Evolutionary conservation across 768 basidiomycete genomes (phyloP), one percentile per base, ranked within the genome.

Genomic region (Suillus cothurnatus): DNA sequence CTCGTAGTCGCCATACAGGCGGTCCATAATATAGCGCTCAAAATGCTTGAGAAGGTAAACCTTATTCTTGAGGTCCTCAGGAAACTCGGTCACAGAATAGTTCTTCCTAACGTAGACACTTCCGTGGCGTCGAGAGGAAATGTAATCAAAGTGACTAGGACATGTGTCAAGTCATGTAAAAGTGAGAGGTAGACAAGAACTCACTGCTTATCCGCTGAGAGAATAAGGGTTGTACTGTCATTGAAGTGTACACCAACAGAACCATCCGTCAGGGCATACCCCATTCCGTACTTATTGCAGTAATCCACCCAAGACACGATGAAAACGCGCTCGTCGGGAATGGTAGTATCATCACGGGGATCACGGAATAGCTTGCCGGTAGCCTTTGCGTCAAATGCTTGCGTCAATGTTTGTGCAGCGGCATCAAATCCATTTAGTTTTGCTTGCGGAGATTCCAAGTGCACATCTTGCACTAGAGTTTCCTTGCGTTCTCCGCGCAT

Each of bases 261-360:
- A 4, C 97, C 95, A 72, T 99, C 95, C 23, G 95, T 97, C 72
- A 99, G 81, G 4, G 95, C 94, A 76, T 97, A 99, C 1, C 97
- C 97, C 93, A 98, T 99, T n/a, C 97, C 97, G 77, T 98, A 99
- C 82, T 98, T 98, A 78, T 95, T 94, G 75, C 94, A 97, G 74
- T 99, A 99, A 76, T 99, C 97, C 49, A 99, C 92, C 97, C 97
- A 99, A n/a, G 93, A 93, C 3, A 92, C 93, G 68, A 99, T 95
- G 78, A 98, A 99, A 53, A 97, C 91, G 61, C 84, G 84, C 64
- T 94, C 92, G 21, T 88, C 83, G 0, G 82, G 83, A 2, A 93
- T 70, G 41, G 78, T 80, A 17, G 76, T 76, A 34, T 88, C 87
- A 52, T 82, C 80, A 56, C 85, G 79, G 4, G 89, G 88, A 67